A percentile compares a stretch with the other conserved stretches of the same genome.
These are phyloP conservation scores for Agroathelia rolfsii DNA, from an alignment of 1,284 basidiomycete species.

Conservation along the genomic window DNA sequence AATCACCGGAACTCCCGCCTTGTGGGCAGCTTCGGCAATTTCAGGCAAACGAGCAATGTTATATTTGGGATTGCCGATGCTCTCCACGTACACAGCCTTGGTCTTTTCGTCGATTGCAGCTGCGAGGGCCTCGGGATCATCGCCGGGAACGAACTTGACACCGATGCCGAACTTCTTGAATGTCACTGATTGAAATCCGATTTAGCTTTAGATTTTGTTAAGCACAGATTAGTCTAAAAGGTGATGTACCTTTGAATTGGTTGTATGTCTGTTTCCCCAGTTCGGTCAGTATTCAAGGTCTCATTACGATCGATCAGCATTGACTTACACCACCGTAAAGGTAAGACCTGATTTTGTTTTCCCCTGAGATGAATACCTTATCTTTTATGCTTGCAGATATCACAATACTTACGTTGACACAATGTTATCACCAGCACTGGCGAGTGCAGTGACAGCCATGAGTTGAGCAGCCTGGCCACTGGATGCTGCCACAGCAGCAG, in stretches of 20 bases:
- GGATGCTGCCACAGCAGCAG: conserved; percentile 53
- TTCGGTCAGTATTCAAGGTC: not conserved
- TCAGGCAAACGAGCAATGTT: conserved; percentile 42
- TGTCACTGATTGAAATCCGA: conserved; percentile 26
- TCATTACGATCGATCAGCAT: not conserved
- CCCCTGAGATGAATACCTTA: not conserved
- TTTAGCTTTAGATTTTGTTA: too few species aligned
- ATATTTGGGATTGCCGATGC: conserved; percentile 55
- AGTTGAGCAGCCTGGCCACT: conserved; percentile 60
- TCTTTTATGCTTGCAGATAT: not conserved
- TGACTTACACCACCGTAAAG: conserved; percentile 38
- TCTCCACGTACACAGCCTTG: conserved; percentile 47
- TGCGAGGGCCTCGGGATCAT: conserved; percentile 34
- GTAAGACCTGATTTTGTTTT: conserved; percentile 22
- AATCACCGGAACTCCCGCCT: conserved; percentile 38
- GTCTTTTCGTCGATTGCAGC: conserved; percentile 40
- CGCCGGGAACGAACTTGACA: conserved; percentile 33
- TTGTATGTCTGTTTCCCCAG: conserved; percentile 42
- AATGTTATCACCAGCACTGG: conserved; percentile 50
- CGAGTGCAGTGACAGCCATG: conserved; percentile 44
- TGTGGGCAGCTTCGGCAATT: conserved; percentile 45
- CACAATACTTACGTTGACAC: conserved; percentile 31
- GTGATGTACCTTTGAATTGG: conserved; percentile 40
- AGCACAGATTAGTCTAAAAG: too few species aligned
- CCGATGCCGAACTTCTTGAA: conserved; percentile 31